A percentile compares a stretch with the other conserved stretches of the same genome.
These are phyloP conservation scores for Colletotrichum sp. DNA, from an alignment of 2,329 filamentous ascomycete species.

Conservation along the genomic window DNA sequence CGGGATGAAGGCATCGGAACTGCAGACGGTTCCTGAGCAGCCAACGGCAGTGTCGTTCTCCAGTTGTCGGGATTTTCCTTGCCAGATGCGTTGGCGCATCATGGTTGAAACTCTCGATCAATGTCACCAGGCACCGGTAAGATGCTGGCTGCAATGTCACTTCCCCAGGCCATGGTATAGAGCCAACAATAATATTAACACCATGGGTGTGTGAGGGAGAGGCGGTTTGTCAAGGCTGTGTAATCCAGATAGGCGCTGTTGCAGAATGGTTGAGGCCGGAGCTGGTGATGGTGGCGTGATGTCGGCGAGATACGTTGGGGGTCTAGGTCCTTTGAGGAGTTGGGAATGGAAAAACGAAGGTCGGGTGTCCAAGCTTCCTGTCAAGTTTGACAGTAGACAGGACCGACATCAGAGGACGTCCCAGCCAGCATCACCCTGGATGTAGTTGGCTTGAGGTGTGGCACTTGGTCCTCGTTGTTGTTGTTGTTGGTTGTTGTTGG, in stretches of 20 bases:
- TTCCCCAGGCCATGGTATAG: neutral
- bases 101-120: conserved; percentile 1
- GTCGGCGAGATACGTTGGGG: neutral
- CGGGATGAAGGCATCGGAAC: neutral
- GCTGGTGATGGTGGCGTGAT: conserved; percentile 8
- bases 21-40: neutral
- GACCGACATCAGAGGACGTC: neutral
- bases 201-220: neutral
- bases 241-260: neutral
- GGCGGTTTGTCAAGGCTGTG: neutral
- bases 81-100: neutral
- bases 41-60: neutral
- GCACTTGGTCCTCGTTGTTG: neutral
- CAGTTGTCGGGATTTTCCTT: neutral
- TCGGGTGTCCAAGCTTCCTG: neutral
- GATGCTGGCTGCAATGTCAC: neutral
- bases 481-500: neutral
- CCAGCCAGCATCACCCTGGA: neutral
- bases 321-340: neutral
- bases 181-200: neutral
- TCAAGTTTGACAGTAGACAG: neutral
- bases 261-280: neutral
- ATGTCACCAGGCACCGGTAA: neutral
- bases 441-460: neutral
- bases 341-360: neutral